Conservation (phyloP, 2,329 filamentous ascomycete genomes). For the Trichoderma afroharzianum region DNA sequence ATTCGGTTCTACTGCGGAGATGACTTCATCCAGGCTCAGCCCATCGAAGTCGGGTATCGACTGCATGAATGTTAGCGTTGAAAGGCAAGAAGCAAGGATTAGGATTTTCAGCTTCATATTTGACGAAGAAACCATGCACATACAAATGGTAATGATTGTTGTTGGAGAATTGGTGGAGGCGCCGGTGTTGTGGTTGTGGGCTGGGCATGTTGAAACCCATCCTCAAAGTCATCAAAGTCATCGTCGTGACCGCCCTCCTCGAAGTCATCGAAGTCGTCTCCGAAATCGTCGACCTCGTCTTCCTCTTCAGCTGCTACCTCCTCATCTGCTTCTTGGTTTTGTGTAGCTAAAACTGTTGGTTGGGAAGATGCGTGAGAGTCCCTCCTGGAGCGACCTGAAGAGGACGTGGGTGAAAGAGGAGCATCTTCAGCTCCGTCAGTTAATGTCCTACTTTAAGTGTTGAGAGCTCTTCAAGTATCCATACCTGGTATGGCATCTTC, state of each 20-base stretch:
- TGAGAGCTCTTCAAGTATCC: conserved; percentile 24
- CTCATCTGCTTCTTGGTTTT: conserved; percentile 29
- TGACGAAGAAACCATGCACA: conserved; percentile 19
- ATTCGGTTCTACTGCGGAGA: conserved; percentile 60
- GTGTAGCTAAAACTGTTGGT: conserved; percentile 18
- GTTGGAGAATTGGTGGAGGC: conserved; percentile 29
- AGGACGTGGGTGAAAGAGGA: conserved; percentile 27
- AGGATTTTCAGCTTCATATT: not conserved
- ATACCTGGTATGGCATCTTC: conserved; percentile 29
- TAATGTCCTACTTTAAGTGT: conserved; percentile 18
- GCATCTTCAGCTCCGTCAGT: conserved; percentile 29
- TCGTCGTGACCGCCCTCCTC: conserved; percentile 54
- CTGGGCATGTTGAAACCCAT: conserved; percentile 60
- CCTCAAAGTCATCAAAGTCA: conserved; percentile 69
- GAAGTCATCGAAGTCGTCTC: conserved; percentile 55
- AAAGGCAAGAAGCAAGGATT: not conserved
- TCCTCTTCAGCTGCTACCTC: conserved; percentile 23
- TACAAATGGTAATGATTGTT: conserved; percentile 45
- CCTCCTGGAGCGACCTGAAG: conserved; percentile 31
- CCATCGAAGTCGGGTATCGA: conserved; percentile 66
- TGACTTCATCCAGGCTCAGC: conserved; percentile 58
- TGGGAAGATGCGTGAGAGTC: conserved; percentile 28
- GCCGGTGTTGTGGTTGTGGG: conserved; percentile 28
- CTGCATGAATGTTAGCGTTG: conserved; percentile 34
- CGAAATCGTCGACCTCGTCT: conserved; percentile 48